These are phyloP conservation scores for Sugiyamaella paludigena DNA, from an alignment of 1,139 yeast genomes.

Conservation along the genomic window DNA sequence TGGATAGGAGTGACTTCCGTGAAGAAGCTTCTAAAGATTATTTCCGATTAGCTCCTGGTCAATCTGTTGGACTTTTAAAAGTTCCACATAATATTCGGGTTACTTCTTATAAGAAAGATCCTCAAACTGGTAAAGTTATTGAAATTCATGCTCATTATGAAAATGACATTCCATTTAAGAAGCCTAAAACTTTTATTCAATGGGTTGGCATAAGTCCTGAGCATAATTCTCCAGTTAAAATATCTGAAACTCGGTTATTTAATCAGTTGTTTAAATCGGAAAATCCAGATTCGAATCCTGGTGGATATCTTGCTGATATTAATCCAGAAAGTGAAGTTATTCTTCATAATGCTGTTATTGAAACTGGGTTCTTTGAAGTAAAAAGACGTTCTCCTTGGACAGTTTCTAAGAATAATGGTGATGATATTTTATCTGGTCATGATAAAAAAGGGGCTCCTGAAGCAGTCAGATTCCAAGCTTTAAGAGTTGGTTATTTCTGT, in stretches of 20 bases:
- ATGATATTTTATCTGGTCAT: conserved; percentile 46
- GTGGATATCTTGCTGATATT: conserved; percentile 81
- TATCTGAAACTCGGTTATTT: conserved; percentile 81
- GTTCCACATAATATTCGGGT: conserved; percentile 84
- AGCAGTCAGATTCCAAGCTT: conserved; percentile 95
- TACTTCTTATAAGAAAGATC: conserved; percentile 62
- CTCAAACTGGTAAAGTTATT: conserved; percentile 53
- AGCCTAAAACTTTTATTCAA: conserved; percentile 94
- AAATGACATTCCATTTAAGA: conserved; percentile 57
- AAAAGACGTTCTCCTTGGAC: conserved; percentile 74
- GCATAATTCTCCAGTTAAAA: conserved; percentile 56
- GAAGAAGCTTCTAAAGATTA: conserved; percentile 61
- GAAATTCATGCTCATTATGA: conserved; percentile 81
- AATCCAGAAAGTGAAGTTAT: conserved; percentile 76
- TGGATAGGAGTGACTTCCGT: conserved; percentile 83
- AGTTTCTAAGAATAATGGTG: conserved; percentile 41
- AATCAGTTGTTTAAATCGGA: conserved; percentile 87
- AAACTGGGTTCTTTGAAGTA: conserved; percentile 71
- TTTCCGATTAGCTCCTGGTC: conserved; percentile 90
- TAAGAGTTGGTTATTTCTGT: conserved; percentile 95
- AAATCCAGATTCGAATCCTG: conserved; percentile 85
- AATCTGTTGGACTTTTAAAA: conserved; percentile 92
- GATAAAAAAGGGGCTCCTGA: conserved; percentile 64
- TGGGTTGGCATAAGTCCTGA: conserved; percentile 81
- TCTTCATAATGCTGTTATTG: conserved; percentile 65